These are phyloP conservation scores for Geranomyces variabilis DNA, from an alignment of 192 early-diverging fungal genomes.

Conservation along the genomic window DNA sequence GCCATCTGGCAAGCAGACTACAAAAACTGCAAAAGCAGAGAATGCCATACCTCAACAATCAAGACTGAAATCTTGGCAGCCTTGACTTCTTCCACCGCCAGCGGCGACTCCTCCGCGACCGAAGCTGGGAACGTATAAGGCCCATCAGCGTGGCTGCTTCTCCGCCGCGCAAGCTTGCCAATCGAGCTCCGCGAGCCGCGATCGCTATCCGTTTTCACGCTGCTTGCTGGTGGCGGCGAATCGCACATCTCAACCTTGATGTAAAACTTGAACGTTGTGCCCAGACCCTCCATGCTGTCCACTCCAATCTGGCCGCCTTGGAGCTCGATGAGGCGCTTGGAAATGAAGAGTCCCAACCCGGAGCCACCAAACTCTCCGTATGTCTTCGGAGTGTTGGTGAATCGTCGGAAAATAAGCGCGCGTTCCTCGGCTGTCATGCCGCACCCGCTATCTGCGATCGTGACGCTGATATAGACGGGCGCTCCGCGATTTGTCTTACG, in stretches of 20 bases:
- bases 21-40: neutral
- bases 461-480: constrained; percentile 25
- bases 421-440: constrained; percentile 41
- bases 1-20: neutral
- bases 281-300: constrained; percentile 37
- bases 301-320: constrained; percentile 45
- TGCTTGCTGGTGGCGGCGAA: constrained; percentile 8
- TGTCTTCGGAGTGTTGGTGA: constrained; percentile 40
- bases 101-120: neutral
- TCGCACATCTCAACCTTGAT: constrained; percentile 27
- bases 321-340: constrained; percentile 48
- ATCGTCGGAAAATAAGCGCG: constrained; percentile 37
- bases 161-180: neutral
- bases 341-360: constrained; percentile 52
- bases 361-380: constrained; percentile 52
- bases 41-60: constrained; percentile 3
- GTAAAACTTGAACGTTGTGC: constrained; percentile 42
- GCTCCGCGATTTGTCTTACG: neutral
- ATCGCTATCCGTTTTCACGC: neutral
- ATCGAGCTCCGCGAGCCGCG: neutral
- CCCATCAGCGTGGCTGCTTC: constrained; percentile 10
- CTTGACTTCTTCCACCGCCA: neutral
- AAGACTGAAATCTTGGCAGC: constrained; percentile 1
- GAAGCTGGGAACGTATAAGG: neutral
- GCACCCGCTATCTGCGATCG: constrained; percentile 39